Evolutionary conservation across 2,329 filamentous ascomycete species (phyloP).

Genomic region (Penicillium frequentans): DNA sequence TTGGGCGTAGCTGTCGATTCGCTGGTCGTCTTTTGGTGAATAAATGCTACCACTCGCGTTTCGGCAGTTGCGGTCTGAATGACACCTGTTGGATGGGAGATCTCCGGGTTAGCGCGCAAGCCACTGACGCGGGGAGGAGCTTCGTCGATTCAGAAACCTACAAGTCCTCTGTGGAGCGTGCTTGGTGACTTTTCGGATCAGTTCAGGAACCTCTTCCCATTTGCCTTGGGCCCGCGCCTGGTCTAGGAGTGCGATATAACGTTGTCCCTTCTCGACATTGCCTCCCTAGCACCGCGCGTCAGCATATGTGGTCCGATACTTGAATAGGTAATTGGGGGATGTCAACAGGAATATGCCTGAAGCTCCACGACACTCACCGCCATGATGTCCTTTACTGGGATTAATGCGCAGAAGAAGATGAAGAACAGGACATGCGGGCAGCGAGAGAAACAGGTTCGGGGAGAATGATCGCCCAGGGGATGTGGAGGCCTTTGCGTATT

Average conservation of each 20-base stretch:
- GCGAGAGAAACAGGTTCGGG: conserved; percentile 5
- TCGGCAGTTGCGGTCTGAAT: conserved; percentile 70
- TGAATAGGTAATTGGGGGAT: not conserved
- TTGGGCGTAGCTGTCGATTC: conserved; percentile 41
- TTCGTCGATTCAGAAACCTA: conserved; percentile 46
- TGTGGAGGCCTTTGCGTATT: conserved; percentile 3
- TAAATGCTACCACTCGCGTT: conserved; percentile 61
- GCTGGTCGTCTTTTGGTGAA: conserved; percentile 35
- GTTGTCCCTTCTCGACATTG: conserved; percentile 71
- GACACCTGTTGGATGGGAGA: conserved; percentile 51
- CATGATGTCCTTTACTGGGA: conserved; percentile 19
- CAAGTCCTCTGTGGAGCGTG: conserved; percentile 84
- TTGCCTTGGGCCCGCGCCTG: conserved; percentile 81
- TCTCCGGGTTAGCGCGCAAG: conserved; percentile 21
- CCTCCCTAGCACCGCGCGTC: conserved; percentile 38
- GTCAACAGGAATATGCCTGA: not conserved
- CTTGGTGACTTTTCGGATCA: conserved; percentile 90
- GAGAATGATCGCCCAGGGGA: conserved; percentile 20
- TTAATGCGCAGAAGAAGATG: conserved; percentile 14
- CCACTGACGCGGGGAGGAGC: conserved; percentile 9
- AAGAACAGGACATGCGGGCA: conserved; percentile 10
- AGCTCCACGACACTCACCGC: conserved; percentile 19
- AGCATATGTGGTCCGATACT: conserved; percentile 6
- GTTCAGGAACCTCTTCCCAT: conserved; percentile 84
- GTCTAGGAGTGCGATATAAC: conserved; percentile 81